Evolutionary conservation across 352 stramenopile species (phyloP).

Genomic region (Pythium biforme): DNA sequence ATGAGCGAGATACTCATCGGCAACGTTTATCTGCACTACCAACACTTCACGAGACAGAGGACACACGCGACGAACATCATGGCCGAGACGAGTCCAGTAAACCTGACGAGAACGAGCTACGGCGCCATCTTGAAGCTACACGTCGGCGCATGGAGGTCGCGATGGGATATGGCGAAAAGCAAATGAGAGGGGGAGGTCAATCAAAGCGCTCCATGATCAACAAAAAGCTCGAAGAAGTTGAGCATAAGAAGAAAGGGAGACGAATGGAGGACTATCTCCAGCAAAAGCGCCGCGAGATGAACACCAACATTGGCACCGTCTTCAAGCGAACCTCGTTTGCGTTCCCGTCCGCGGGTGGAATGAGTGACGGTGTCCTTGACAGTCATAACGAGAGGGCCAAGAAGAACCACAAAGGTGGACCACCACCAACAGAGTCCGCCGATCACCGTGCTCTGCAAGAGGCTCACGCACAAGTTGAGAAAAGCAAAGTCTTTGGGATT

Average conservation of each 20-base stretch:
- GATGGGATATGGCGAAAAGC: constrained; percentile 39
- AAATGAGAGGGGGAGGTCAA: neutral
- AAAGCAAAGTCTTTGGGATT: constrained; percentile 55
- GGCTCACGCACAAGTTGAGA: constrained; percentile 27
- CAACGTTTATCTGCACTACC: neutral
- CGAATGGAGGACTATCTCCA: constrained; percentile 72
- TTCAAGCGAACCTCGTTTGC: constrained; percentile 65
- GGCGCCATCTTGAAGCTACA: constrained; percentile 43
- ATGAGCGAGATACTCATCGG: neutral
- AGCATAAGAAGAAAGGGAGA: constrained; percentile 46
- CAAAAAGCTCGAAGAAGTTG: constrained; percentile 30
- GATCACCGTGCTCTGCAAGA: constrained; percentile 10
- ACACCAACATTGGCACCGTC: constrained; percentile 65
- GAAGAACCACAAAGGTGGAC: neutral
- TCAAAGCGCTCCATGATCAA: constrained; percentile 31
- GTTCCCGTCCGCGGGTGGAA: constrained; percentile 23
- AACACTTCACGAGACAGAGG: constrained; percentile 16
- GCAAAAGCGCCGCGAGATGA: constrained; percentile 67
- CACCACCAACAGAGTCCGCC: constrained; percentile 2
- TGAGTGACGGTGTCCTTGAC: neutral
- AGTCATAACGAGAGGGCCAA: neutral
- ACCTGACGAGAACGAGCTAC: constrained; percentile 18
- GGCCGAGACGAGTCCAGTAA: neutral
- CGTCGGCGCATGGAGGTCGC: constrained; percentile 49
- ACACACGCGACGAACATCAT: neutral